Evolutionary conservation across 2,329 filamentous ascomycete species (phyloP).

Genomic region (Aspergillus udagawae): DNA sequence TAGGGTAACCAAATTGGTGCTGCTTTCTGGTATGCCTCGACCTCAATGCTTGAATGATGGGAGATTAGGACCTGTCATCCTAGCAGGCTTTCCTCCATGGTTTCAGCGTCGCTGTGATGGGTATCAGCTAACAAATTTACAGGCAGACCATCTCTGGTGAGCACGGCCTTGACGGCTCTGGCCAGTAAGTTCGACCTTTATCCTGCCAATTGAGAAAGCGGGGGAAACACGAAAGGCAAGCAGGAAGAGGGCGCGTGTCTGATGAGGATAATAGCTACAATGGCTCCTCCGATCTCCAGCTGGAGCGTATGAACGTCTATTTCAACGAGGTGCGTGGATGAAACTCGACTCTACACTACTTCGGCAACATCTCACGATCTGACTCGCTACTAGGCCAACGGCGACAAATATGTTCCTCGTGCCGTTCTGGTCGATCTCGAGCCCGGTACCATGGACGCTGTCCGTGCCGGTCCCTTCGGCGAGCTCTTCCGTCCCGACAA

Average conservation of each 20-base stretch:
- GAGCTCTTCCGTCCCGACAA: conserved; percentile 99
- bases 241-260: background rate
- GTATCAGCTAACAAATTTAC: conserved; percentile 35
- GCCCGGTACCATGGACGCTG: conserved; percentile 99
- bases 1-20: conserved; percentile 99
- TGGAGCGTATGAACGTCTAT: conserved; percentile 99
- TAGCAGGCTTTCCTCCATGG: background rate
- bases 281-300: conserved; percentile 96
- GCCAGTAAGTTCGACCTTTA: conserved; percentile 66
- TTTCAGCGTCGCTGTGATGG: background rate
- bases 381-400: conserved; percentile 52
- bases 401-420: conserved; percentile 99
- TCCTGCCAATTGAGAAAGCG: background rate
- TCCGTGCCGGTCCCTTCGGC: conserved; percentile 95
- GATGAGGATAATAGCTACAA: conserved; percentile 66
- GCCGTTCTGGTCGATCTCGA: conserved; percentile 99
- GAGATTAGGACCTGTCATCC: background rate
- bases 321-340: conserved; percentile 71
- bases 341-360: too few species aligned
- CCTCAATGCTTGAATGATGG: background rate
- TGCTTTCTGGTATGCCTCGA: conserved; percentile 77
- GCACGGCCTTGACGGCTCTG: conserved; percentile 94
- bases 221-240: background rate
- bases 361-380: conserved; percentile 1
- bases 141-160: conserved; percentile 79